Evolutionary conservation across 208 protist species (phyloP).

Genomic region (Zelonia costaricensis): DNA sequence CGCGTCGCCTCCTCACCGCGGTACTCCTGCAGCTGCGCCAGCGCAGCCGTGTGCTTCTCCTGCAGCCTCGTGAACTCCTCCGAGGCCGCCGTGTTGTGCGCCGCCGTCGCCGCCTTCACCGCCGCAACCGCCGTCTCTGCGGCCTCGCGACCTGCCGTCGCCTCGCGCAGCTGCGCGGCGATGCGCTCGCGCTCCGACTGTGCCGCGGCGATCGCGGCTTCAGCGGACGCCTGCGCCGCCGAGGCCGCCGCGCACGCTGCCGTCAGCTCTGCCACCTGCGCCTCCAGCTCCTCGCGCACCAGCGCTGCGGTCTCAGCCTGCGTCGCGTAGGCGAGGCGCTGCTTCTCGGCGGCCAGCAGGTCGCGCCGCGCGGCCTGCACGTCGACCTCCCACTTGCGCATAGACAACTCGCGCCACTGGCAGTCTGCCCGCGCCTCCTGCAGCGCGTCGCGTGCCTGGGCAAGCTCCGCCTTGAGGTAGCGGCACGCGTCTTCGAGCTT

Average conservation of each 20-base stretch:
- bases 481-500: conserved; percentile 48
- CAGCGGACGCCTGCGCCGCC: neutral
- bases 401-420: conserved; percentile 27
- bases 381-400: conserved; percentile 29
- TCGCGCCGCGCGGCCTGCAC: conserved; percentile 25
- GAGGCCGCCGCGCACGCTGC: conserved; percentile 4
- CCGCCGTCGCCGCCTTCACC: conserved; percentile 25
- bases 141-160: conserved; percentile 16
- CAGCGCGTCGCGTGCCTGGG: neutral
- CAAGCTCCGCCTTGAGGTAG: conserved; percentile 37
- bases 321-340: conserved; percentile 25
- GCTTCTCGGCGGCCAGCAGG: conserved; percentile 29
- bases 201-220: conserved; percentile 13
- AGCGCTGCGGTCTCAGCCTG: conserved; percentile 15
- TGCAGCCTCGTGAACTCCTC: conserved; percentile 12
- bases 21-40: conserved; percentile 13
- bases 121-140: conserved; percentile 22
- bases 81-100: conserved; percentile 20
- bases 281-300: conserved; percentile 29
- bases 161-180: conserved; percentile 12
- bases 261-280: conserved; percentile 11
- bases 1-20: conserved; percentile 16
- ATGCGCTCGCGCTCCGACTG: conserved; percentile 16
- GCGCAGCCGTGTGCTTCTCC: conserved; percentile 13
- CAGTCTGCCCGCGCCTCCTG: conserved; percentile 42